Percentiles rank a stretch among this genome's conserved stretches.
Conservation (phyloP, 2,329 filamentous ascomycete species). For the Pyrenophora teres region DNA sequence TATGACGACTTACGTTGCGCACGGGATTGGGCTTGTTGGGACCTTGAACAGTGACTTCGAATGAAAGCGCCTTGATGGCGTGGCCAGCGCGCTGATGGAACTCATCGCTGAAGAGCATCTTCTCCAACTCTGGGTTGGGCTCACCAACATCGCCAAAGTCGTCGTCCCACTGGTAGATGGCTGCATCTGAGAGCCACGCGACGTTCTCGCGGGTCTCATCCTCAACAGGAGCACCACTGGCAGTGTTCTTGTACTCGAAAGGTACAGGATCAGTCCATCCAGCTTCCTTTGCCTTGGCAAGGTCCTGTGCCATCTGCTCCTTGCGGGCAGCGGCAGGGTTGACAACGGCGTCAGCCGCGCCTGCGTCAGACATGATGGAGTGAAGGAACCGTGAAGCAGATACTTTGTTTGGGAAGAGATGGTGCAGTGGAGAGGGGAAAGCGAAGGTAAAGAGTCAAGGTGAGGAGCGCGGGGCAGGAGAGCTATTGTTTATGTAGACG, state of each 20-base stretch:
- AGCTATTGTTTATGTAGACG: slow-evolving; percentile 13
- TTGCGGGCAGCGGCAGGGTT: slow-evolving; percentile 28
- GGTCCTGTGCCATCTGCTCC: slow-evolving; percentile 30
- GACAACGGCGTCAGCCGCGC: slow-evolving; percentile 10
- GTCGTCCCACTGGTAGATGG: slow-evolving; percentile 80
- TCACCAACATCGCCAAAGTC: slow-evolving; percentile 87
- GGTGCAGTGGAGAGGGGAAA: not conserved
- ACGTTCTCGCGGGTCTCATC: slow-evolving; percentile 30
- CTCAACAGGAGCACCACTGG: slow-evolving; percentile 27
- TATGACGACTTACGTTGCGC: slow-evolving; percentile 51
- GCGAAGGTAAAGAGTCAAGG: not conserved
- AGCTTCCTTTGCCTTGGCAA: slow-evolving; percentile 36
- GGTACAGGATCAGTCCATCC: slow-evolving; percentile 56
- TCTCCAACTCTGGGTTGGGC: slow-evolving; percentile 69
- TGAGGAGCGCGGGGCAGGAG: not conserved
- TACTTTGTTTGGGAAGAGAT: not conserved
- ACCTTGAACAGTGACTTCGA: slow-evolving; percentile 58
- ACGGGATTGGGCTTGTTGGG: slow-evolving; percentile 55
- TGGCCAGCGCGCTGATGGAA: slow-evolving; percentile 60
- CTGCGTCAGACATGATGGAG: slow-evolving; percentile 30
- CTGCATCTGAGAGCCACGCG: slow-evolving; percentile 61
- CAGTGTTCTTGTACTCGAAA: slow-evolving; percentile 55
- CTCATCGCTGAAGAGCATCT: slow-evolving; percentile 69
- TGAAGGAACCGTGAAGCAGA: not conserved
- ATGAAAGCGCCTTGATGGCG: slow-evolving; percentile 65